phyloP scores from a whole-genome alignment of 345 rosid genomes.

The Erysimum cheiranthoides region DNA sequence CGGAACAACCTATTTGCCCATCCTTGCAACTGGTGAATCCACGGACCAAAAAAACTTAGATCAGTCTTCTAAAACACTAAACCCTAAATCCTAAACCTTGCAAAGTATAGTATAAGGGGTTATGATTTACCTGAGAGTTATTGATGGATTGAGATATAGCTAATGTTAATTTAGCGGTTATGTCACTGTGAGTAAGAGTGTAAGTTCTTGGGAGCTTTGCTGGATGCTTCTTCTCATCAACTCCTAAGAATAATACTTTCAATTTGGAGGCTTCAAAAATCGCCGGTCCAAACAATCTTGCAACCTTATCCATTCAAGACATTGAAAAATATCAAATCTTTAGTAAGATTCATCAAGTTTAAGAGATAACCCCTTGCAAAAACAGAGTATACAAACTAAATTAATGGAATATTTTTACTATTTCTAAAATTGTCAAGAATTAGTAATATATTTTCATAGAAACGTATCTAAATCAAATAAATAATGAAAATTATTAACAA shows the following conservation, averaged over 20 bases:
- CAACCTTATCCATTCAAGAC: constrained; percentile 55
- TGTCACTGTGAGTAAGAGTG: constrained; percentile 91
- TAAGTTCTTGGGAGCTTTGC: constrained; percentile 91
- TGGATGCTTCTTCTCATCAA: constrained; percentile 90
- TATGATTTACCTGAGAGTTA: constrained; percentile 73
- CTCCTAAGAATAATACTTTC: constrained; percentile 85
- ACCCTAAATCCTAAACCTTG: background rate
- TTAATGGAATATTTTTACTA: background rate
- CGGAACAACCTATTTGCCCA: constrained; percentile 86
- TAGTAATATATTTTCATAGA: background rate
- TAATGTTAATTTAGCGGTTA: constrained; percentile 82
- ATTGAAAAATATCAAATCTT: background rate
- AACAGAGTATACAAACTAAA: constrained; percentile 9
- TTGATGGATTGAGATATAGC: constrained; percentile 92
- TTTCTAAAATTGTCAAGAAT: background rate
- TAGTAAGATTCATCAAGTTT: background rate
- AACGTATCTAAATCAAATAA: background rate
- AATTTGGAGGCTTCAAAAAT: constrained; percentile 94
- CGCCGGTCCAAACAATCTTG: constrained; percentile 95
- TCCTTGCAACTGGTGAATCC: constrained; percentile 75
- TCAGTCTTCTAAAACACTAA: background rate
- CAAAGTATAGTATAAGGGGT: background rate
- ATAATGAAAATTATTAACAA: background rate
- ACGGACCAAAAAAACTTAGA: background rate
- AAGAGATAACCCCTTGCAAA: background rate